A percentile compares a stretch with the other conserved stretches of the same genome.
Evolutionary conservation across 352 stramenopile species (phyloP).

Genomic region (Phytophthora tubulina): DNA sequence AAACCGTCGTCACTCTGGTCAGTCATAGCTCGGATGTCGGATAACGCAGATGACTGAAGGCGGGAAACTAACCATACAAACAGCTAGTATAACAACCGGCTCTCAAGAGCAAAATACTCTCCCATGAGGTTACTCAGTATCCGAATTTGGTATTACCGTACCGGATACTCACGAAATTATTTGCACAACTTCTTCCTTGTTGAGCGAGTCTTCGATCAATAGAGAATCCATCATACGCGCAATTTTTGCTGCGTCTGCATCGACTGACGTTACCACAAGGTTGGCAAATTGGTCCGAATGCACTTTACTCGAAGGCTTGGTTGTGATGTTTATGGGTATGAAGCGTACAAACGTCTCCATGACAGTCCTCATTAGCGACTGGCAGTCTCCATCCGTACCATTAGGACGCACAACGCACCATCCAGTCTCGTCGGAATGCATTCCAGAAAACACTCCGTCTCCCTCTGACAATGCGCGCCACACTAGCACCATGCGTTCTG

Average conservation of each 20-base stretch:
- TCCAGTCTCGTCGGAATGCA: constrained; percentile 62
- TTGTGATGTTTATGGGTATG: constrained; percentile 20
- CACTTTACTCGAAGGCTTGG: background rate
- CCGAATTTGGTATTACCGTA: no score
- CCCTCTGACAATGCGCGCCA: constrained; percentile 55
- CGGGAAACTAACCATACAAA: background rate
- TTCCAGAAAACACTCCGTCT: constrained; percentile 33
- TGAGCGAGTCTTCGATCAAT: constrained; percentile 13
- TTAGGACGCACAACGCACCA: constrained; percentile 50
- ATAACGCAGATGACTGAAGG: no score
- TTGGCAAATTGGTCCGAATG: constrained; percentile 27
- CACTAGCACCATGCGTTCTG: constrained; percentile 53
- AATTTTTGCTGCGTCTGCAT: constrained; percentile 30
- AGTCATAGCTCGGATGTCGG: no score
- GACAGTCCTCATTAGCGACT: constrained; percentile 8
- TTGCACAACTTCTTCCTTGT: no score
- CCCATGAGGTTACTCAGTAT: no score
- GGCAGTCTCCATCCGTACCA: background rate
- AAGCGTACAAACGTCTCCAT: constrained; percentile 32
- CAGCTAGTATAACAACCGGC: background rate
- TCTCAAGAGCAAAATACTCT: no score
- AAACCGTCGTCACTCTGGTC: background rate
- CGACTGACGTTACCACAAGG: constrained; percentile 27
- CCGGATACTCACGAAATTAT: no score
- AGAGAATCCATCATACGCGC: constrained; percentile 35